phyloP scores from a whole-genome alignment of 1,284 basidiomycete genomes.

The Trametes hirsuta region DNA sequence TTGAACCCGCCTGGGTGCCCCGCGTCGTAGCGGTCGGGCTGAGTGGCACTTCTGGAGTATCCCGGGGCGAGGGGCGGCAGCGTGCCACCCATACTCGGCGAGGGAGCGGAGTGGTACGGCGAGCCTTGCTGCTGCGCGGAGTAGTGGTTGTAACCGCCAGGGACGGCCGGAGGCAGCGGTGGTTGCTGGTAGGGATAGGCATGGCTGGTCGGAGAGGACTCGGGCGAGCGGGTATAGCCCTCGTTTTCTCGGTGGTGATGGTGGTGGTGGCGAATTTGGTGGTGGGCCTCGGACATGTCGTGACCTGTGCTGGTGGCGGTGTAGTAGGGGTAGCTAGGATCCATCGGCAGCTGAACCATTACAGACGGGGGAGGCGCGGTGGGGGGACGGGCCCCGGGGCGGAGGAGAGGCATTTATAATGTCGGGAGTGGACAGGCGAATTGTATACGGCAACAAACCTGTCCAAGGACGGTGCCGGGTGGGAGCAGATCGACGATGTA shows the following conservation, averaged over 20 bases:
- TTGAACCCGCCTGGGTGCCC: constrained; percentile 14
- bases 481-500: constrained; percentile 29
- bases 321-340: constrained; percentile 21
- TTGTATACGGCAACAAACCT: constrained; percentile 17
- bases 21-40: constrained; percentile 15
- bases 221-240: constrained; percentile 17
- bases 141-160: constrained; percentile 10
- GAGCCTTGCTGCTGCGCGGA: constrained; percentile 3
- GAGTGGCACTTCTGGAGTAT: constrained; percentile 20
- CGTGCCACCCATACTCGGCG: constrained; percentile 11
- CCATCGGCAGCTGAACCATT: constrained; percentile 23
- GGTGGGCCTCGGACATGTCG: constrained; percentile 8
- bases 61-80: constrained; percentile 16
- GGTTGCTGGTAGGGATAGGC: constrained; percentile 12
- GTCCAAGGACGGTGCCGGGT: constrained; percentile 23
- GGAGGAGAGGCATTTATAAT: constrained; percentile 16
- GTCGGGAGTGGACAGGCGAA: constrained; percentile 1
- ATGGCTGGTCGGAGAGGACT: constrained; percentile 7
- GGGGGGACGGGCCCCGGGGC: constrained; percentile 1
- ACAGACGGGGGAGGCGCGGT: constrained; percentile 2
- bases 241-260: constrained; percentile 7
- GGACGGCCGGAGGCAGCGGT: background rate
- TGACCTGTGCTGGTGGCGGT: constrained; percentile 15
- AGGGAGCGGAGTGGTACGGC: constrained; percentile 11
- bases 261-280: constrained; percentile 6